Conservation (phyloP, 1,284 basidiomycete genomes). For the Mixia osmundae region DNA sequence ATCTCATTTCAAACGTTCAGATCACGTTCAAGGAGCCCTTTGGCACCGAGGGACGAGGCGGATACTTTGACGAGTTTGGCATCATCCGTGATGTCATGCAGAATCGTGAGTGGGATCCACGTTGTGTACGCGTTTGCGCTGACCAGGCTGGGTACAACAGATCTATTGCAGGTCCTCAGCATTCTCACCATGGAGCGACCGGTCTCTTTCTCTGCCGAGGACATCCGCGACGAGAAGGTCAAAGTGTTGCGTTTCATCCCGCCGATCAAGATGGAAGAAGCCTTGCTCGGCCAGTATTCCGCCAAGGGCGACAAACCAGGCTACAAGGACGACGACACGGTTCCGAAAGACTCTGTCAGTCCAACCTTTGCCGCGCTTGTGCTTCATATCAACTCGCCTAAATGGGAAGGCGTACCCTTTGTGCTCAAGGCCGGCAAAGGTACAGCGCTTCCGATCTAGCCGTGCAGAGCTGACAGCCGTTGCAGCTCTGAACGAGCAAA, state of each 20-base stretch:
- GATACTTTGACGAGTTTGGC: constrained; percentile 96
- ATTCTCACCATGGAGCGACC: constrained; percentile 89
- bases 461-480: neutral
- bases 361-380: constrained; percentile 77
- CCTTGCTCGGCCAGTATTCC: constrained; percentile 78
- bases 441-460: constrained; percentile 21
- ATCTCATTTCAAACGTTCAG: constrained; percentile 80
- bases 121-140: neutral
- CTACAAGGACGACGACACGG: constrained; percentile 86
- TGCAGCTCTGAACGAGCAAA: constrained; percentile 76
- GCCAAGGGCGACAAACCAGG: constrained; percentile 62
- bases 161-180: constrained; percentile 74
- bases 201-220: constrained; percentile 85
- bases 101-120: constrained; percentile 46
- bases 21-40: constrained; percentile 98
- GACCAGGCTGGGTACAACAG: constrained; percentile 25
- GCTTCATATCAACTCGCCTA: constrained; percentile 71
- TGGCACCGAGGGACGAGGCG: constrained; percentile 85
- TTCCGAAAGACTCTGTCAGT: constrained; percentile 70
- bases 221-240: constrained; percentile 92
- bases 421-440: constrained; percentile 93
- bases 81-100: constrained; percentile 89
- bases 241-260: constrained; percentile 79
- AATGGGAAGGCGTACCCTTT: constrained; percentile 95
- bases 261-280: constrained; percentile 48